phyloP scores from a whole-genome alignment of 108 stramenopile species.

The Aurantiochytrium sp. region DNA sequence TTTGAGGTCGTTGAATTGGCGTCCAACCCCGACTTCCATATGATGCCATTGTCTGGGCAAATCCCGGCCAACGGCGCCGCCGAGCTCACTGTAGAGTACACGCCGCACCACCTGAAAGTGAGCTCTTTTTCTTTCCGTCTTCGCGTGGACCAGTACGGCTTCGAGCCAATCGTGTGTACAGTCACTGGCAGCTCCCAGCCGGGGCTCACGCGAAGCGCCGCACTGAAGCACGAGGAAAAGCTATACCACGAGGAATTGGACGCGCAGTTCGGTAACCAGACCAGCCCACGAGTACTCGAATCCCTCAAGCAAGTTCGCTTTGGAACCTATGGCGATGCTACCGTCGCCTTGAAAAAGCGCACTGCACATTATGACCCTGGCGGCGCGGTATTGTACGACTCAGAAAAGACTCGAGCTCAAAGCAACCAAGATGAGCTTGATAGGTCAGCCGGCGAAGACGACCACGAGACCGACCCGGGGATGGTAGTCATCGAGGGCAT shows the following conservation, averaged over 20 bases:
- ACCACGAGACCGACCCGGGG: background rate
- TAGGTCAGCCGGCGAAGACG: no score
- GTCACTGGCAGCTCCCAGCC: slow-evolving; percentile 40
- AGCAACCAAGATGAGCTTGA: no score
- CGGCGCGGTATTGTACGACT: background rate
- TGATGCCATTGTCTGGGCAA: slow-evolving; percentile 33
- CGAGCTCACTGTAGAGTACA: slow-evolving; percentile 34
- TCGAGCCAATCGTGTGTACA: slow-evolving; percentile 41
- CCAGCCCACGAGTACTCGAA: background rate
- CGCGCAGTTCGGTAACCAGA: background rate
- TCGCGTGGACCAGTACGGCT: slow-evolving; percentile 44
- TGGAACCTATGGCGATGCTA: slow-evolving; percentile 18
- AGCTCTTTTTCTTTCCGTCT: slow-evolving; percentile 31
- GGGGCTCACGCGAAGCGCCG: background rate
- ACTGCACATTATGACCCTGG: background rate
- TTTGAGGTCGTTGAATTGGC: slow-evolving; percentile 40
- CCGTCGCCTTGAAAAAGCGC: background rate
- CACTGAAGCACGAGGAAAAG: background rate
- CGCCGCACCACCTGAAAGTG: slow-evolving; percentile 18
- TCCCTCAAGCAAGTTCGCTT: background rate
- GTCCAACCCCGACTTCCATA: slow-evolving; percentile 35
- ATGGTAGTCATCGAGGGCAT: slow-evolving; percentile 48
- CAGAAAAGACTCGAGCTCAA: no score
- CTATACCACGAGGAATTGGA: background rate
- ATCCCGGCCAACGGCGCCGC: slow-evolving; percentile 39